Evolutionary conservation across 1,139 yeast genomes (phyloP).

Genomic region (Kurtzmaniella natalensis): DNA sequence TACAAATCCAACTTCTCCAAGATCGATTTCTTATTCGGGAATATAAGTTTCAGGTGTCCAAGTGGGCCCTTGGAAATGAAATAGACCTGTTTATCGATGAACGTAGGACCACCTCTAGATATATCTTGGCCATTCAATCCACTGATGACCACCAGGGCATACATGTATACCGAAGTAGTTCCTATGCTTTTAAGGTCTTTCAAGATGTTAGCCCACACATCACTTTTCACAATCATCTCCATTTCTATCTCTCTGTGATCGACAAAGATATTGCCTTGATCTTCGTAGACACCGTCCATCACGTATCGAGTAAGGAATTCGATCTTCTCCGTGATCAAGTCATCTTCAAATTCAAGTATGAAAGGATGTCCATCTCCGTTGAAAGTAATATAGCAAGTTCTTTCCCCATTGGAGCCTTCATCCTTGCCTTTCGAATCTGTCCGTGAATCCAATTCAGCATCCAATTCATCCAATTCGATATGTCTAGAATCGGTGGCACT

Average conservation of each 20-base stretch:
- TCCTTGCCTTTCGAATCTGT: background rate
- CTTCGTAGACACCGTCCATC: conserved; percentile 24
- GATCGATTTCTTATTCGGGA: conserved; percentile 61
- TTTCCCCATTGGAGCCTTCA: conserved; percentile 11
- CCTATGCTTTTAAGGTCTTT: conserved; percentile 64
- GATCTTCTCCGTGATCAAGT: conserved; percentile 62
- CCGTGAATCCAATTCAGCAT: background rate
- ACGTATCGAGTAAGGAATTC: conserved; percentile 60
- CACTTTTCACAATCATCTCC: conserved; percentile 67
- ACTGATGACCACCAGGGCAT: conserved; percentile 19
- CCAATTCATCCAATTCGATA: background rate
- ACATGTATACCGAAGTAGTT: conserved; percentile 56
- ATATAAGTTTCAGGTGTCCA: conserved; percentile 63
- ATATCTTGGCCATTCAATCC: conserved; percentile 14
- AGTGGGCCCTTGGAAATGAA: conserved; percentile 66
- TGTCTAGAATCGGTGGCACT: too few relatives aligned
- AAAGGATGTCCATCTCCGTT: conserved; percentile 62
- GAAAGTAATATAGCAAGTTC: conserved; percentile 37
- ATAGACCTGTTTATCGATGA: conserved; percentile 30
- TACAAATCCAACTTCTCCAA: conserved; percentile 44
- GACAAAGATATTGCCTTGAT: conserved; percentile 20
- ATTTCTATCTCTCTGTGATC: conserved; percentile 49
- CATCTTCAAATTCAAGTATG: conserved; percentile 67
- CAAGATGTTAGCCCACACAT: conserved; percentile 57
- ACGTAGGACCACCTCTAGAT: conserved; percentile 9